phyloP scores from a whole-genome alignment of 257 asterid genomes.

The Leptodermis oblonga region DNA sequence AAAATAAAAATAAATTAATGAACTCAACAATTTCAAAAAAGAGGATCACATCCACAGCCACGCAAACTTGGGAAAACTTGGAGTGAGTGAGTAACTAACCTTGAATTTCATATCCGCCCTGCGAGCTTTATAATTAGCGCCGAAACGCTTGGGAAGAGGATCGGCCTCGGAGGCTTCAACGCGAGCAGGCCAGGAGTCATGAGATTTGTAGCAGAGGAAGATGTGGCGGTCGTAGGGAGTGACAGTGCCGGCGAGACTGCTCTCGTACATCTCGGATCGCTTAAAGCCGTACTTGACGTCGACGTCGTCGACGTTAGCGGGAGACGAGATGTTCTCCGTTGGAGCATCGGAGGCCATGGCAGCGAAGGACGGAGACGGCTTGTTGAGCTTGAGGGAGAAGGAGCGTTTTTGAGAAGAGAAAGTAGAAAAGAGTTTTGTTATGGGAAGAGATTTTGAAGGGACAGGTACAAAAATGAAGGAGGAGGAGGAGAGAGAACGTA shows the following conservation, averaged over 20 bases:
- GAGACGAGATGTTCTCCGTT: slow-evolving; percentile 46
- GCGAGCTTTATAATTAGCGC: slow-evolving; percentile 64
- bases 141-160: slow-evolving; percentile 72
- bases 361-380: slow-evolving; percentile 20
- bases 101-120: slow-evolving; percentile 47
- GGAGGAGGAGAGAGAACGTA: not conserved
- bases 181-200: slow-evolving; percentile 76
- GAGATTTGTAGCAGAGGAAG: slow-evolving; percentile 88
- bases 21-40: not conserved
- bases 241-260: slow-evolving; percentile 62
- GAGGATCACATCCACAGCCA: no score
- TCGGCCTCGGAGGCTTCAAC: slow-evolving; percentile 77
- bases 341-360: slow-evolving; percentile 55
- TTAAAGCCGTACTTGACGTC: slow-evolving; percentile 64
- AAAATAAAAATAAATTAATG: not conserved
- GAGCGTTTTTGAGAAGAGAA: slow-evolving; percentile 24
- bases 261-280: slow-evolving; percentile 66
- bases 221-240: slow-evolving; percentile 72
- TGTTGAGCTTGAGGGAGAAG: not conserved
- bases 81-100: no score
- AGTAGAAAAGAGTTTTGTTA: slow-evolving; percentile 12
- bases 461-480: not conserved
- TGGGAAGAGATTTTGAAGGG: not conserved
- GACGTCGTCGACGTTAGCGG: slow-evolving; percentile 40
- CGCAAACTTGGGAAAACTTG: no score